Percentiles rank a stretch among this genome's conserved stretches.
These are phyloP conservation scores for Debaryomyces tyrocola DNA, from an alignment of 805 yeast genomes.

Conservation along the genomic window DNA sequence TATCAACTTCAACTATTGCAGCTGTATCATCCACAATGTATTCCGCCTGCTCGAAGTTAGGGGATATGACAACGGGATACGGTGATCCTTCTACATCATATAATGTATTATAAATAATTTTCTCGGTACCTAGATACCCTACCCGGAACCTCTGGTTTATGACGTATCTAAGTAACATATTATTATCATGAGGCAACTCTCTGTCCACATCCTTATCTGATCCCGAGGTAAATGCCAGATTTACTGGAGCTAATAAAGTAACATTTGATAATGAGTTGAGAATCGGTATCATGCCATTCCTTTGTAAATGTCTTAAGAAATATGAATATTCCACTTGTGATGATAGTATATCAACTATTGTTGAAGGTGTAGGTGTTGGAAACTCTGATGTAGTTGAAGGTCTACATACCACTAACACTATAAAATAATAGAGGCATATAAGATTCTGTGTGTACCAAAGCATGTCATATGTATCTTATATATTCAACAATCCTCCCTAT, in stretches of 20 bases:
- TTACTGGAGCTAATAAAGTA: conserved; percentile 79
- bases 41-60: conserved; percentile 24
- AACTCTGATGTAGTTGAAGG: neutral
- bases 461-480: neutral
- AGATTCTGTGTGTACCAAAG: neutral
- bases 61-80: conserved; percentile 25
- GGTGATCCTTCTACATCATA: conserved; percentile 14
- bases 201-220: neutral
- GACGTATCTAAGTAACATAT: conserved; percentile 28
- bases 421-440: neutral
- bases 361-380: conserved; percentile 27
- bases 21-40: conserved; percentile 44
- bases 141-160: conserved; percentile 33
- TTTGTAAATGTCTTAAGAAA: conserved; percentile 61
- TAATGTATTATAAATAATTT: conserved; percentile 31
- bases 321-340: conserved; percentile 65
- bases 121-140: conserved; percentile 23
- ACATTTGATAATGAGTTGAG: conserved; percentile 60
- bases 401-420: neutral
- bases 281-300: conserved; percentile 59
- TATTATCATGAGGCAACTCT: conserved; percentile 4
- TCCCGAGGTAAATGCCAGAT: conserved; percentile 61
- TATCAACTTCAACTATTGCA: conserved; percentile 56
- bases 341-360: conserved; percentile 71
- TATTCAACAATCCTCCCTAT: too few relatives aligned